Evolutionary conservation across 306 rosid genomes (phyloP).

Genomic region (Erythrophleum fordii): DNA sequence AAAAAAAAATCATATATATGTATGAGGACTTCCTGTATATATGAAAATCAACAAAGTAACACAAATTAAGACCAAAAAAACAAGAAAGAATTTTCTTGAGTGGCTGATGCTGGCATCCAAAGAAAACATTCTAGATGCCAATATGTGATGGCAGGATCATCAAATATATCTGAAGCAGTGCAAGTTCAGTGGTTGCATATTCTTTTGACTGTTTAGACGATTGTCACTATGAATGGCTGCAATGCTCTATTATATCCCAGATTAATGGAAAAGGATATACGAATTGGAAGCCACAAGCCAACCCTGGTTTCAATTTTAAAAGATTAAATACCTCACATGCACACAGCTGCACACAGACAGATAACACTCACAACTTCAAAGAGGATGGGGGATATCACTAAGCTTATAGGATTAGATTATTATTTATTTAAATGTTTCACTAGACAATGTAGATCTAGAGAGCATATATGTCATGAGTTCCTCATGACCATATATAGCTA

Average conservation of each 20-base stretch:
- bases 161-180: conserved; percentile 4
- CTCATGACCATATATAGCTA: conserved; percentile 21
- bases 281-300: conserved; percentile 25
- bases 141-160: conserved; percentile 2
- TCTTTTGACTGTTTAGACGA: background rate
- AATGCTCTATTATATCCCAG: background rate
- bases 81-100: conserved; percentile 19
- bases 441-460: conserved; percentile 4
- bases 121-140: background rate
- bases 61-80: conserved; percentile 18
- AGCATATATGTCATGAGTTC: conserved; percentile 5
- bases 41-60: conserved; percentile 23
- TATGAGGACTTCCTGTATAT: conserved; percentile 9
- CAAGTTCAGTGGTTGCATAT: conserved; percentile 21
- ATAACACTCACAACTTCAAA: background rate
- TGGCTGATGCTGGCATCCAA: background rate
- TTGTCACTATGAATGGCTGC: conserved; percentile 16
- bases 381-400: background rate
- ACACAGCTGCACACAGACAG: background rate
- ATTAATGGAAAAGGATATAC: conserved; percentile 9
- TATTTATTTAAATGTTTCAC: conserved; percentile 2
- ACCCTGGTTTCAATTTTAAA: conserved; percentile 1
- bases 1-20: background rate
- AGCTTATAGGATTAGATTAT: background rate
- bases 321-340: conserved; percentile 20